A percentile compares a stretch with the other conserved stretches of the same genome.
phyloP scores from a whole-genome alignment of 1,284 basidiomycete genomes.

The Melampsora larici-populina region DNA sequence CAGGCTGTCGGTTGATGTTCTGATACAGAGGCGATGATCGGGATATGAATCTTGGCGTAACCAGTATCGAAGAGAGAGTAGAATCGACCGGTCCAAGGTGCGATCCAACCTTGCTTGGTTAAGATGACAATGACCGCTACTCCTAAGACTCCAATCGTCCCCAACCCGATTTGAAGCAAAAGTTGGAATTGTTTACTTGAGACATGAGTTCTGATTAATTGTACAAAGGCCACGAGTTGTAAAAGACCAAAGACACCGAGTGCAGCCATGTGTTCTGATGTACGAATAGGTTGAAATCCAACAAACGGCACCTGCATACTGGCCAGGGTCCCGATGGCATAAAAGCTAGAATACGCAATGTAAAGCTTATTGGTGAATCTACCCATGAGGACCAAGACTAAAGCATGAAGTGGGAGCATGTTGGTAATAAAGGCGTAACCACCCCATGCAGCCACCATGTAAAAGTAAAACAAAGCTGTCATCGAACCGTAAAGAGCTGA shows the following conservation, averaged over 20 bases:
- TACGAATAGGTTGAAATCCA: conserved; percentile 95
- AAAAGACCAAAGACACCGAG: conserved; percentile 94
- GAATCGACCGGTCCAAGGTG: conserved; percentile 98
- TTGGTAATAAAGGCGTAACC: conserved; percentile 99
- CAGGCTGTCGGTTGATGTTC: conserved; percentile 99
- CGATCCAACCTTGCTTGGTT: conserved; percentile 92
- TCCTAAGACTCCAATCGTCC: conserved; percentile 61
- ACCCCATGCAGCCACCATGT: conserved; percentile 99
- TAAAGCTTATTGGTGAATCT: conserved; percentile 88
- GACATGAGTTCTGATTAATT: conserved; percentile 82
- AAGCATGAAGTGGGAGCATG: conserved; percentile 95
- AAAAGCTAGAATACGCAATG: conserved; percentile 94
- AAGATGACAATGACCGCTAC: conserved; percentile 57
- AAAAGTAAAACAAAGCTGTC: conserved; percentile 96
- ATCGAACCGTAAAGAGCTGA: conserved; percentile 85
- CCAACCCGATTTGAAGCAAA: conserved; percentile 64
- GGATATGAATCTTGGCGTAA: conserved; percentile 94
- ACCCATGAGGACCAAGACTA: conserved; percentile 95
- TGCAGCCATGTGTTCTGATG: conserved; percentile 98
- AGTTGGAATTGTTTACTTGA: conserved; percentile 90
- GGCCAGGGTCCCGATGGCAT: conserved; percentile 90
- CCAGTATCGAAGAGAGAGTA: conserved; percentile 99
- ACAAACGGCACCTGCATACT: conserved; percentile 99
- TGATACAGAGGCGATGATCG: conserved; percentile 98
- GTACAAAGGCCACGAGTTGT: conserved; percentile 91